A percentile compares a stretch with the other conserved stretches of the same genome.
These are phyloP conservation scores for Euphorbia tirucalli DNA, from an alignment of 345 rosid species.

Conservation along the genomic window DNA sequence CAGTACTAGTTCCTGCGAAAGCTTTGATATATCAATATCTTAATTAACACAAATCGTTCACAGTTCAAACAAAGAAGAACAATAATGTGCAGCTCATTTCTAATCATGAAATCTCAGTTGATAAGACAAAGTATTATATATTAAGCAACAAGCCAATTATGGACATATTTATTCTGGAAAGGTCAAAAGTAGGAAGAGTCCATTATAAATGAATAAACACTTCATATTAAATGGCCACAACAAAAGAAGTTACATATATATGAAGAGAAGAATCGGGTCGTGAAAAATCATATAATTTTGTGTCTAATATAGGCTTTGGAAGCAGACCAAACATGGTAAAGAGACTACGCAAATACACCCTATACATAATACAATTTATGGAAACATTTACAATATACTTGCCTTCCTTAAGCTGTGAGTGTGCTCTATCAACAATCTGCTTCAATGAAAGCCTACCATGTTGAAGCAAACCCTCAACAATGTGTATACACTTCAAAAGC, in stretches of 20 bases:
- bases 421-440: slow-evolving; percentile 64
- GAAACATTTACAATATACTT: slow-evolving; percentile 19
- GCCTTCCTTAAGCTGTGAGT: slow-evolving; percentile 39
- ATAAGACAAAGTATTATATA: background rate
- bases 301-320: background rate
- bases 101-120: background rate
- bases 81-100: background rate
- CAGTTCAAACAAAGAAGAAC: background rate
- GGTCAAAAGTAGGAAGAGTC: background rate
- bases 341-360: background rate
- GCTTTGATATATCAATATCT: background rate
- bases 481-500: slow-evolving; percentile 52
- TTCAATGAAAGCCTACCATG: slow-evolving; percentile 82
- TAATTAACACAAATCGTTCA: background rate
- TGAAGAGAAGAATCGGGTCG: too few species aligned
- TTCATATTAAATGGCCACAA: background rate
- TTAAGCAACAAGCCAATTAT: background rate
- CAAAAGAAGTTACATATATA: background rate
- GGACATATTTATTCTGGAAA: background rate
- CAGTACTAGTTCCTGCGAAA: slow-evolving; percentile 31
- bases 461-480: slow-evolving; percentile 67
- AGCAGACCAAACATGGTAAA: background rate
- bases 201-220: too few species aligned
- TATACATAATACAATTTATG: background rate
- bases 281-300: too few species aligned